These are phyloP conservation scores for Kandelia obovata DNA, from an alignment of 345 rosid genomes.

Conservation along the genomic window DNA sequence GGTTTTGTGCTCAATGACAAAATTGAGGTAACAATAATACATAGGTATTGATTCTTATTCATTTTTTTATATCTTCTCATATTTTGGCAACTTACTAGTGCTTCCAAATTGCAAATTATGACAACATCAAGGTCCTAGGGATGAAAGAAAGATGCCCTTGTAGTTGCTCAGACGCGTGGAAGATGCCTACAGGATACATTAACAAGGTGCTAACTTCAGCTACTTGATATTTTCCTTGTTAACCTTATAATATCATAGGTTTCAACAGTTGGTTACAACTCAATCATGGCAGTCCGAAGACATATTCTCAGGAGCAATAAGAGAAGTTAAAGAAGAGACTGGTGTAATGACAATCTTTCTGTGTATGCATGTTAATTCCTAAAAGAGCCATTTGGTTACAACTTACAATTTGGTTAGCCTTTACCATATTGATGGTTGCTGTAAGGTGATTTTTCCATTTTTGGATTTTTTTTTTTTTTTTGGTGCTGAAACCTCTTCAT, in stretches of 20 bases:
- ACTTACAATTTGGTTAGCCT: background rate
- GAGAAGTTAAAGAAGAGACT: slow-evolving; percentile 64
- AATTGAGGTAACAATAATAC: slow-evolving; percentile 32
- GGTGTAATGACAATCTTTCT: slow-evolving; percentile 33
- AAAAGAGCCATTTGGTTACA: too few species aligned
- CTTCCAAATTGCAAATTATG: background rate
- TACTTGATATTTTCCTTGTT: background rate
- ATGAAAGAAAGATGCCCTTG: slow-evolving; percentile 49
- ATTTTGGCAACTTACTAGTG: background rate
- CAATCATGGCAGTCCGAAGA: slow-evolving; percentile 43
- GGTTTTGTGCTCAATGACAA: slow-evolving; percentile 43
- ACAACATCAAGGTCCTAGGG: slow-evolving; percentile 36
- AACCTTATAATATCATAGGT: too few species aligned
- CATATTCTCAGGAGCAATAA: slow-evolving; percentile 41
- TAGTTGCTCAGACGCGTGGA: slow-evolving; percentile 44
- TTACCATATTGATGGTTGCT: slow-evolving; percentile 48
- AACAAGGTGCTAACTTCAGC: slow-evolving; percentile 31
- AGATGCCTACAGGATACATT: slow-evolving; percentile 53
- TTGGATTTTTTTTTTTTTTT: background rate
- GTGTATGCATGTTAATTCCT: background rate
- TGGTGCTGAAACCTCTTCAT: too few species aligned
- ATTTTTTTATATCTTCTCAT: background rate
- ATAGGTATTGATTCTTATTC: background rate
- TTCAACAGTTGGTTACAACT: too few species aligned
- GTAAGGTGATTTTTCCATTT: slow-evolving; percentile 32